Evolutionary conservation across 2,329 filamentous ascomycete species (phyloP).

Genomic region (Dactylellina cionopaga): DNA sequence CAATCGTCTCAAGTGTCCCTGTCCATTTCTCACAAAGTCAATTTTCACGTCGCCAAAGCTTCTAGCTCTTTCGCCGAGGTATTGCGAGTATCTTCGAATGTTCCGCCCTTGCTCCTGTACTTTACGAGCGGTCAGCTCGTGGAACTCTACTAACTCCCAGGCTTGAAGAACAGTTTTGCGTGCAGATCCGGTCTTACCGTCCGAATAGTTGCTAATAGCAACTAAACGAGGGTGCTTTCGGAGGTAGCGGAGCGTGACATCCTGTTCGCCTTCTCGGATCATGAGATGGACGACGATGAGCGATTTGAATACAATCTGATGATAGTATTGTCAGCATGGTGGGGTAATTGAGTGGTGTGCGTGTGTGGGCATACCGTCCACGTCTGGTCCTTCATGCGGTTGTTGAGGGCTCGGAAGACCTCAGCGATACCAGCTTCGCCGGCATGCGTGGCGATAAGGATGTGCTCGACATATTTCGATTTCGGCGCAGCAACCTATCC

Average conservation of each 20-base stretch:
- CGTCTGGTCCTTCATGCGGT: constrained; percentile 90
- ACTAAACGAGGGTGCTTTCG: constrained; percentile 83
- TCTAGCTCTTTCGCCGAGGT: constrained; percentile 81
- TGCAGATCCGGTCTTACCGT: constrained; percentile 70
- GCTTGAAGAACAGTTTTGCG: constrained; percentile 35
- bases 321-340: constrained; percentile 4
- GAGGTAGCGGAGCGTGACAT: constrained; percentile 86
- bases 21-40: constrained; percentile 87
- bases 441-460: constrained; percentile 91
- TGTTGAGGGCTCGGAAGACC: constrained; percentile 90
- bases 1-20: constrained; percentile 83
- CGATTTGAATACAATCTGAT: constrained; percentile 82
- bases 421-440: constrained; percentile 95
- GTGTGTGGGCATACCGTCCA: constrained; percentile 77
- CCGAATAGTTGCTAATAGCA: constrained; percentile 88
- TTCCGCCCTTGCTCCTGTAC: constrained; percentile 95
- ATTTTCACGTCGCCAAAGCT: constrained; percentile 85
- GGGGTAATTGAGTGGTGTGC: background rate
- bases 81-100: constrained; percentile 89
- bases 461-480: constrained; percentile 99
- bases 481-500: constrained; percentile 85
- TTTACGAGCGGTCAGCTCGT: constrained; percentile 60
- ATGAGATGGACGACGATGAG: constrained; percentile 95
- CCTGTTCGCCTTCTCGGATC: constrained; percentile 92
- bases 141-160: constrained; percentile 40